Percentiles rank a stretch among this genome's conserved stretches.
These are phyloP conservation scores for Cercospora citrullina DNA, from an alignment of 2,329 filamentous ascomycete genomes.

Conservation along the genomic window DNA sequence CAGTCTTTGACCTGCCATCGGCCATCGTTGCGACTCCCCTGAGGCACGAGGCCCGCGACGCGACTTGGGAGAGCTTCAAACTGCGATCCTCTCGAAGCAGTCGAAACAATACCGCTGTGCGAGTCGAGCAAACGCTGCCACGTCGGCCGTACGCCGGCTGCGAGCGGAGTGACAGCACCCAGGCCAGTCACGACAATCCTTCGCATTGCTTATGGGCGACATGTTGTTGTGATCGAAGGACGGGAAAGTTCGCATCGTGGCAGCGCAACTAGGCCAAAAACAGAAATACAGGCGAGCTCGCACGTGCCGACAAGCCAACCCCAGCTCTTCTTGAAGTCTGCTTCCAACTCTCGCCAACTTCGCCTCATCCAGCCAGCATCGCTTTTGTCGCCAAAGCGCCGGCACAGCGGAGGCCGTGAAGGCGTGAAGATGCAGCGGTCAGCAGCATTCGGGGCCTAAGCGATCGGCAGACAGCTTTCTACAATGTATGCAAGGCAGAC, in stretches of 20 bases:
- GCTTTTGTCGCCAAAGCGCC: background rate
- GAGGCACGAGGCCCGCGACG: constrained; percentile 79
- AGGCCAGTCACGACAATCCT: constrained; percentile 53
- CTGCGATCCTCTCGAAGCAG: constrained; percentile 60
- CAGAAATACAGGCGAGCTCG: background rate
- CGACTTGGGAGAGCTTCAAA: constrained; percentile 79
- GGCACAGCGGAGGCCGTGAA: background rate
- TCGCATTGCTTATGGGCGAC: constrained; percentile 44
- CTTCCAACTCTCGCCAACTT: background rate
- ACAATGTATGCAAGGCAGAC: constrained; percentile 1
- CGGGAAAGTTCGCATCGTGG: constrained; percentile 3
- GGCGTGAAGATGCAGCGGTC: background rate
- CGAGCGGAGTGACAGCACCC: constrained; percentile 49
- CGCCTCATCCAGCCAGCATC: background rate
- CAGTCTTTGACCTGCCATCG: constrained; percentile 52
- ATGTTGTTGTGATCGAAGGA: constrained; percentile 5
- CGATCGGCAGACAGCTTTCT: background rate
- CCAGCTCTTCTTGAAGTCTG: background rate
- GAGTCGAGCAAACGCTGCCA: constrained; percentile 81
- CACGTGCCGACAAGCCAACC: background rate
- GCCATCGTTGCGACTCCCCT: constrained; percentile 47
- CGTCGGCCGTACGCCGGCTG: constrained; percentile 59
- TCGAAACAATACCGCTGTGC: constrained; percentile 76
- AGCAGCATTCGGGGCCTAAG: background rate
- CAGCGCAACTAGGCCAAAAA: background rate